phyloP scores from a whole-genome alignment of 441 rosid species.

The Corymbia citriodora region DNA sequence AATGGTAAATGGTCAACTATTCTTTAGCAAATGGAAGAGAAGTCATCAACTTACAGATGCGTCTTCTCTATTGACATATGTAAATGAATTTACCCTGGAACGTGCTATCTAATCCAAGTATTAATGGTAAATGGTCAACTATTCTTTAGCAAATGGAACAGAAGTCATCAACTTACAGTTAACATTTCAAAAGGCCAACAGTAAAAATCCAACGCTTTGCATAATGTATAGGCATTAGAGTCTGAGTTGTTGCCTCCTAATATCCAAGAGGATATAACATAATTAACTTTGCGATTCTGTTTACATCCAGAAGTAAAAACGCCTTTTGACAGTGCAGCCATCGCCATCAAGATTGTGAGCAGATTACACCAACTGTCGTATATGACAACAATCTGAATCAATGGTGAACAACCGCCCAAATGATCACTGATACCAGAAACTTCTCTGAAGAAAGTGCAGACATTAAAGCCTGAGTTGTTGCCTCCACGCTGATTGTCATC shows the following conservation, averaged over 20 bases:
- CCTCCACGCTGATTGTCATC: conserved; percentile 15
- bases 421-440: not conserved
- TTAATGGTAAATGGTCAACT: not conserved
- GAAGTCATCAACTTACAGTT: not conserved
- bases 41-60: not conserved
- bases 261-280: not conserved
- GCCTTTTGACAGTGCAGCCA: not conserved
- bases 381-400: not conserved
- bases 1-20: not conserved
- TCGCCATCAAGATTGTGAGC: not conserved
- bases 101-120: not conserved
- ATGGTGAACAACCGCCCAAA: not conserved
- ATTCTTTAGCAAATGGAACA: not conserved
- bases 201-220: not conserved
- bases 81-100: not conserved
- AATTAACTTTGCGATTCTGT: not conserved
- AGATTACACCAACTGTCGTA: not conserved
- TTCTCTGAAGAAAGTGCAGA: not conserved
- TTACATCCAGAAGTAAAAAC: not conserved
- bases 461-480: not conserved
- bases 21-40: not conserved
- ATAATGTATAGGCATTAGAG: not conserved
- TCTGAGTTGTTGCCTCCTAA: not conserved
- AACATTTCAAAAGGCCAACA: not conserved
- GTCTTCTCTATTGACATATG: not conserved